Conservation (phyloP, 768 basidiomycete genomes). For the Exidia glandulosa region DNA sequence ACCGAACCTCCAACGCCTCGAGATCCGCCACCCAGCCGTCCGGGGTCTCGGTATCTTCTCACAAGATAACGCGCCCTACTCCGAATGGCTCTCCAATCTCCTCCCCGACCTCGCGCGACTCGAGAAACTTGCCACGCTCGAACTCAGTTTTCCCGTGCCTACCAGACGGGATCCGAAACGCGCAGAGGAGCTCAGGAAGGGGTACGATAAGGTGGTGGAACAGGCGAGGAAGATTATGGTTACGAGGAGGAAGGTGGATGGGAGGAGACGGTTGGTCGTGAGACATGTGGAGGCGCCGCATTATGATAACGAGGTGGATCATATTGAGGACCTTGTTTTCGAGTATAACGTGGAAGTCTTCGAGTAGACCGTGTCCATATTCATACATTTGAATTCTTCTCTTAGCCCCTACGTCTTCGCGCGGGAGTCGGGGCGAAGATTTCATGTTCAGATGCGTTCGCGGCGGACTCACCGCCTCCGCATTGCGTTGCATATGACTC, state of each 20-base stretch:
- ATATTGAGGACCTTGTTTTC: not conserved
- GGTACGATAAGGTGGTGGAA: not conserved
- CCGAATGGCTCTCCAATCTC: not conserved
- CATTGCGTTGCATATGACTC: no score
- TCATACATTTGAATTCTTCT: no score
- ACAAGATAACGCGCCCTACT: no score
- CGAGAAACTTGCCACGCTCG: not conserved
- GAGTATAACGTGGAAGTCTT: not conserved
- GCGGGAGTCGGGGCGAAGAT: no score
- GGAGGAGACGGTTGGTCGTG: not conserved
- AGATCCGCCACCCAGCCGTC: not conserved
- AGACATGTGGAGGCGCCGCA: not conserved
- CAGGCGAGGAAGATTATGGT: not conserved
- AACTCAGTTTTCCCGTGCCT: not conserved
- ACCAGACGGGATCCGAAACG: not conserved
- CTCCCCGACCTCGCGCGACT: not conserved
- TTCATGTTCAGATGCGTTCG: no score
- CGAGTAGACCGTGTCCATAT: no score
- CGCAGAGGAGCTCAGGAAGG: not conserved
- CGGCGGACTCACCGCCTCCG: no score
- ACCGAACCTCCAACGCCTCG: not conserved
- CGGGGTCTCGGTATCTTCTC: not conserved
- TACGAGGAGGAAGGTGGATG: not conserved
- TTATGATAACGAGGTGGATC: not conserved
- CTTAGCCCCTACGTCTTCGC: no score